Percentiles rank a stretch among this genome's conserved stretches.
Evolutionary conservation across 768 basidiomycete species (phyloP).

Genomic region (Megacollybia marginata): DNA sequence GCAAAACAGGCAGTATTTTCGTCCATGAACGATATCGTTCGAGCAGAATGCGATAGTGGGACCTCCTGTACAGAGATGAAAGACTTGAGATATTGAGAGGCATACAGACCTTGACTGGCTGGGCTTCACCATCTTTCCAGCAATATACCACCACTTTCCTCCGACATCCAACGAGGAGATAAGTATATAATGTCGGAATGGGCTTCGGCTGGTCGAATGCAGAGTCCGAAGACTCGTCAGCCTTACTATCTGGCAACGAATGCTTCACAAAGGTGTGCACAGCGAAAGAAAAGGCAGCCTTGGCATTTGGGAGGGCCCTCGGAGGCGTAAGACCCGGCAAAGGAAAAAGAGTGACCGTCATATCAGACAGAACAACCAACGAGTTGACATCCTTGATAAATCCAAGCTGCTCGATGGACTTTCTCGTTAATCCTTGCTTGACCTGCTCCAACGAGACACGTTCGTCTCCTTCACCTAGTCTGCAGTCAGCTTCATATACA

Average conservation of each 20-base stretch:
- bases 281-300: constrained; percentile 79
- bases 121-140: constrained; percentile 80
- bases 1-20: constrained; percentile 61
- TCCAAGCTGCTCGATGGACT: constrained; percentile 82
- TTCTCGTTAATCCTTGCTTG: constrained; percentile 57
- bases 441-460: constrained; percentile 45
- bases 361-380: constrained; percentile 79
- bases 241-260: constrained; percentile 16
- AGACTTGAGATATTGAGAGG: not conserved
- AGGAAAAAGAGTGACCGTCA: constrained; percentile 65
- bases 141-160: constrained; percentile 79
- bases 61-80: constrained; percentile 54
- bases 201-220: constrained; percentile 29
- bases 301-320: constrained; percentile 67
- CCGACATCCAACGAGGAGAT: constrained; percentile 78
- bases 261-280: constrained; percentile 57
- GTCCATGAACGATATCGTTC: constrained; percentile 70
- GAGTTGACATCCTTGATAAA: constrained; percentile 83
- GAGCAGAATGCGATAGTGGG: constrained; percentile 82
- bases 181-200: constrained; percentile 65
- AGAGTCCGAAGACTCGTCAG: constrained; percentile 7
- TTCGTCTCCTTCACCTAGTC: constrained; percentile 22
- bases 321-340: constrained; percentile 66
- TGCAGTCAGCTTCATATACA: not conserved
- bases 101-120: constrained; percentile 56